Evolutionary conservation across 2,329 filamentous ascomycete species (phyloP), one percentile per base, ranked within the genome.

Genomic region (Arachnomyces sp.): DNA sequence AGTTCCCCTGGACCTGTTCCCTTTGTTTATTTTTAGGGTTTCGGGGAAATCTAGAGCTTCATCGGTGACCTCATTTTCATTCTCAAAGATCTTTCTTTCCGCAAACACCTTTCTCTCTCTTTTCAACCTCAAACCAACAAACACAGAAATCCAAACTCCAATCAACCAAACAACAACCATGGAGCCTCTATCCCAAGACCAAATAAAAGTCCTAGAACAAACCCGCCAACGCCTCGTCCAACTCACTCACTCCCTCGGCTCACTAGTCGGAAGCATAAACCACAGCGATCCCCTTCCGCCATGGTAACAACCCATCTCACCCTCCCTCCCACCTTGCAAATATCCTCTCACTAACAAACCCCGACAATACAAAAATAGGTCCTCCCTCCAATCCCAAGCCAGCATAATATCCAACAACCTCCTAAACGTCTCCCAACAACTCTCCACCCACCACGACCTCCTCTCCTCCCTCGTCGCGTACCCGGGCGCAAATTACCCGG

Each of bases 401-500:
- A 73, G 75, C 47, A 85, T 88, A 57, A 75, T 88, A 38, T 80
- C 82, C 49, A 75, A 75, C 49, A 85, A 85, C 58, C 74, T 92
- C 30, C 67, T 74, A 46, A 77, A 76, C 16, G 72, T 90, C 44
- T 76, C 81, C 43, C 72, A 80, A 30, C 74, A 80, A 52, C 69
- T 86, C 34, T 71, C 71, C 47, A 74, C 81, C 39, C 76, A 89
- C 53, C 67, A 75, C 31, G 74, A 81, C 31, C 73, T 87, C 34
- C 78, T 93, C 46, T 73, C 73, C 42, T 77, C 78, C 40, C 73
- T 86, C 38, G 82, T 84, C 47, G 76, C 85, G 15, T 86, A 85
- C 56, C 87, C 87, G 0, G 78, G 81, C 9, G 84, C 86, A 2
- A 80, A 80, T 59, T 92, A 77, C 62, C 87, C 78, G 3, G 82